These are phyloP conservation scores for Nakaseomyces nivariensis DNA, from an alignment of 1,139 yeast genomes.

Conservation along the genomic window DNA sequence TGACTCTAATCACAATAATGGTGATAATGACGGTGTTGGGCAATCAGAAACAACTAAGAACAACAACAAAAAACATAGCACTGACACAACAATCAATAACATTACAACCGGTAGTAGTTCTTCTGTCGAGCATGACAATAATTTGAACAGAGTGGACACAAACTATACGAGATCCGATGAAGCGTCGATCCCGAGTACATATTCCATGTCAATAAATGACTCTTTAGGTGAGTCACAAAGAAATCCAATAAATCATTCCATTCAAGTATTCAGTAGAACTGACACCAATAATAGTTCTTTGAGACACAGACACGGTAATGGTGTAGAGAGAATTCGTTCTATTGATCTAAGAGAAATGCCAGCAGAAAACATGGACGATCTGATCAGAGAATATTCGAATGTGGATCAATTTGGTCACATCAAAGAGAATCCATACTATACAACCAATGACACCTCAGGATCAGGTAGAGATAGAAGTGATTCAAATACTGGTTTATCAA, in stretches of 20 bases:
- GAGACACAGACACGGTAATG: conserved; percentile 4
- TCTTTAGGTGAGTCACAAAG: not conserved
- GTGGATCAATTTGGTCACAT: conserved; percentile 28
- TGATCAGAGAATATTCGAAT: conserved; percentile 53
- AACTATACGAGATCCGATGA: not conserved
- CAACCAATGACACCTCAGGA: not conserved
- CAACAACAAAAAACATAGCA: not conserved
- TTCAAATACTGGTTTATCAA: conserved; percentile 5
- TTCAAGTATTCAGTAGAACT: not conserved
- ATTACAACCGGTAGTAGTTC: conserved; percentile 2
- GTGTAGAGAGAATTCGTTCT: conserved; percentile 5
- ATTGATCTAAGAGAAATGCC: conserved; percentile 5
- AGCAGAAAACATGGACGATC: conserved; percentile 37
- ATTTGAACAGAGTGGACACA: not conserved
- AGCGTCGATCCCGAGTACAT: not conserved
- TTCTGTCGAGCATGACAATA: not conserved
- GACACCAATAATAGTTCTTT: not conserved
- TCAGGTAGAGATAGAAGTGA: not conserved
- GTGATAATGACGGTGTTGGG: conserved; percentile 2
- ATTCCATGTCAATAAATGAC: not conserved
- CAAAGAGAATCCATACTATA: conserved; percentile 13
- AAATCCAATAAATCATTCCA: not conserved
- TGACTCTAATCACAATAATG: not conserved
- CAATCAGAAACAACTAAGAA: not conserved
- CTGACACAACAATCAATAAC: conserved; percentile 5